A percentile compares a stretch with the other conserved stretches of the same genome.
phyloP scores from a whole-genome alignment of 148 eudicot genomes.

The Polygonum aviculare region DNA sequence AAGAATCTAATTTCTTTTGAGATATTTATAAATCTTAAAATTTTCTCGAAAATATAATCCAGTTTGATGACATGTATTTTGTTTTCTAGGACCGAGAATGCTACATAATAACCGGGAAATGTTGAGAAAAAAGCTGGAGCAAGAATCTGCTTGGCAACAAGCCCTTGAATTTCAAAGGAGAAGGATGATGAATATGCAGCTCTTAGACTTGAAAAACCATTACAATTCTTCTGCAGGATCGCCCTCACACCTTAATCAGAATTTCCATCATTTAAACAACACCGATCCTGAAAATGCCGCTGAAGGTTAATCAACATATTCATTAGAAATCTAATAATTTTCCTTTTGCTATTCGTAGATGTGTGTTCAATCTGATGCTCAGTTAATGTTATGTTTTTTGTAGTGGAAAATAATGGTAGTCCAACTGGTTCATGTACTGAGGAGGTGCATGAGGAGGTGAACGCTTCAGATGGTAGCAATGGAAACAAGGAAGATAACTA shows the following conservation, averaged over 20 bases:
- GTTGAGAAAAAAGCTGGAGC: conserved; percentile 68
- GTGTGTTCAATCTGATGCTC: not conserved
- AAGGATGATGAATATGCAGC: conserved; percentile 70
- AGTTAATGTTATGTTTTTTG: not conserved
- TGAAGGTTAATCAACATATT: conserved; percentile 35
- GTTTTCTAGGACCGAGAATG: conserved; percentile 57
- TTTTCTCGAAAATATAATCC: not conserved
- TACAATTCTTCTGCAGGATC: conserved; percentile 19
- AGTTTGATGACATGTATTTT: not conserved
- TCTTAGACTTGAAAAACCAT: conserved; percentile 52
- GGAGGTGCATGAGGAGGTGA: conserved; percentile 21
- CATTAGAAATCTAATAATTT: not conserved
- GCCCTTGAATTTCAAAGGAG: conserved; percentile 76
- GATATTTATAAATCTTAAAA: not conserved
- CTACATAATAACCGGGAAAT: conserved; percentile 50
- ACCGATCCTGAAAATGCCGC: conserved; percentile 25
- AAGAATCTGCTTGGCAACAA: conserved; percentile 68
- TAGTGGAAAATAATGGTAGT: conserved; percentile 28
- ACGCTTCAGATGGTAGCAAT: conserved; percentile 24
- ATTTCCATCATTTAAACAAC: conserved; percentile 6
- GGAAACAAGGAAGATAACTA: conserved; percentile 18
- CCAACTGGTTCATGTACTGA: conserved; percentile 23
- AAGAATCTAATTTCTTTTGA: not conserved
- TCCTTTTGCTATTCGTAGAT: not conserved
- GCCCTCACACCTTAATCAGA: conserved; percentile 19